phyloP scores from a whole-genome alignment of 208 protist genomes.

The Trypanosoma vivax region DNA sequence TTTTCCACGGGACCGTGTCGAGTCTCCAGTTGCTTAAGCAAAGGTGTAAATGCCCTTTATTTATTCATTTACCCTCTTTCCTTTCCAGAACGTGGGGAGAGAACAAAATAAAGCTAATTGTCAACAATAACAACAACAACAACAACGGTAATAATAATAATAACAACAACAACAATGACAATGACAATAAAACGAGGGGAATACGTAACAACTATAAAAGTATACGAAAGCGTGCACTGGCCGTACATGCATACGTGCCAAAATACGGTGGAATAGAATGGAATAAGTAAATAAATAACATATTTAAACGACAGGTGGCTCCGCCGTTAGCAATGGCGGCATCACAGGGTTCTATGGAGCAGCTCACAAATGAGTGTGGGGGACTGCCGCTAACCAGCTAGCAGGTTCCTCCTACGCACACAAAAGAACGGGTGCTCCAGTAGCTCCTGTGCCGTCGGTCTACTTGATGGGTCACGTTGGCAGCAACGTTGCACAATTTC shows the following conservation, averaged over 20 bases:
- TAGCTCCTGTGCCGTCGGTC: conserved; percentile 43
- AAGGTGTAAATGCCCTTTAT: no score
- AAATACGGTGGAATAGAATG: no score
- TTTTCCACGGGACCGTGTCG: no score
- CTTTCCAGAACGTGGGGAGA: no score
- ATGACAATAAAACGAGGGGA: background rate
- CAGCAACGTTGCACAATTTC: conserved; percentile 46
- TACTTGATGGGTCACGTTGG: conserved; percentile 20
- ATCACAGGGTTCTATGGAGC: background rate
- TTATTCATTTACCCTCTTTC: no score
- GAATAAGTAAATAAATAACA: no score
- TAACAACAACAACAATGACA: background rate
- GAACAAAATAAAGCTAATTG: background rate
- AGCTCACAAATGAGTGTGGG: background rate
- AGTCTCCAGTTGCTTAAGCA: no score
- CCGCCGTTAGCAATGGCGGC: no score
- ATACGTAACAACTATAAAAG: background rate
- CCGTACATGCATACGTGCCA: background rate
- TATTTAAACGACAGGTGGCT: no score
- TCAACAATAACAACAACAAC: background rate
- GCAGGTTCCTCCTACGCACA: background rate
- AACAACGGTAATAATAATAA: background rate
- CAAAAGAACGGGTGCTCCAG: conserved; percentile 46
- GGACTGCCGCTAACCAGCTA: background rate
- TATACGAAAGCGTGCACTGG: background rate